Conservation (phyloP, 2,329 filamentous ascomycete species). For the Beauveria brongniartii region DNA sequence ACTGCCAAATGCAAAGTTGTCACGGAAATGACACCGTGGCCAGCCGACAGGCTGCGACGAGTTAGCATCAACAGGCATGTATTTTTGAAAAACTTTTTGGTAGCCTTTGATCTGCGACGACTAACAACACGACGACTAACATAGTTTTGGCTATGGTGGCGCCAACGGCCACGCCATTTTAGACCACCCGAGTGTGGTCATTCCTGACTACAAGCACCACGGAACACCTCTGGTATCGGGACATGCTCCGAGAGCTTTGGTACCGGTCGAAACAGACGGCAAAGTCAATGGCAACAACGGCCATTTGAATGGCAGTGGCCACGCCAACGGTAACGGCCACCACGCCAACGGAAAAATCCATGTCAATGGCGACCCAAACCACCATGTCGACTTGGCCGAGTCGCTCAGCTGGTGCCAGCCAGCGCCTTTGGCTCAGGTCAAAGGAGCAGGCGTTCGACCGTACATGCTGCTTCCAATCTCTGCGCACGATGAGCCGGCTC, state of each 20-base stretch:
- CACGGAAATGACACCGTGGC: conserved; percentile 15
- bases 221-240: neutral
- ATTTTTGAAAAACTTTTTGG: no score
- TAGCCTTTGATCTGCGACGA: neutral
- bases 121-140: neutral
- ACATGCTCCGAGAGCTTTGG: neutral
- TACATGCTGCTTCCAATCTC: neutral
- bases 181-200: neutral
- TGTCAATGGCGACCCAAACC: no score
- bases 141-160: neutral
- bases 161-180: neutral
- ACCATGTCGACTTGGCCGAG: no score
- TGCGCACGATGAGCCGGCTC: neutral
- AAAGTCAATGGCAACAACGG: neutral
- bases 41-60: conserved; percentile 1
- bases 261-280: neutral
- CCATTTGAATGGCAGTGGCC: neutral
- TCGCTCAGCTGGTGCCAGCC: neutral
- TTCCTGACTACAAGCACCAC: neutral
- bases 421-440: neutral
- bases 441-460: neutral
- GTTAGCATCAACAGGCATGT: conserved; percentile 1
- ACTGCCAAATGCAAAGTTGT: conserved; percentile 17
- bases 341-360: neutral
- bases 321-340: neutral